These are phyloP conservation scores for Eimeria falciformis DNA, from an alignment of 169 alveolate genomes.

Conservation along the genomic window DNA sequence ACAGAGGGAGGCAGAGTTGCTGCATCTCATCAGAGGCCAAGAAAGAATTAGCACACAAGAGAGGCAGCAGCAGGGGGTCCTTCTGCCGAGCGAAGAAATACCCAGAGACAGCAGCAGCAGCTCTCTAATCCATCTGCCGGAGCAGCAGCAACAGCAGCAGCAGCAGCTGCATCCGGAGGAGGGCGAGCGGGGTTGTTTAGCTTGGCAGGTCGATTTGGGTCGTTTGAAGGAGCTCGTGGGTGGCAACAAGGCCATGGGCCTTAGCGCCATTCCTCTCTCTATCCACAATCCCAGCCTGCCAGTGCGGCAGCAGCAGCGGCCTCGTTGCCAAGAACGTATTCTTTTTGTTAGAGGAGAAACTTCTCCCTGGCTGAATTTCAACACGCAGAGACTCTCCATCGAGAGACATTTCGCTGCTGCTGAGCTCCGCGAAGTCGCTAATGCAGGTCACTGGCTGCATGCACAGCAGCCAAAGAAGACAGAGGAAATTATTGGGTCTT, in stretches of 20 bases:
- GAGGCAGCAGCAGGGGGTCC: background rate
- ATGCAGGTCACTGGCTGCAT: conserved; percentile 53
- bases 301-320: conserved; percentile 4
- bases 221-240: background rate
- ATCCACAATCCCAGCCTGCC: background rate
- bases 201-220: conserved; percentile 5
- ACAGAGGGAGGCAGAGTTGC: background rate
- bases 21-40: conserved; percentile 26
- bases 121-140: background rate
- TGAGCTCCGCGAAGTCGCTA: background rate
- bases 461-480: conserved; percentile 35
- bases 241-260: background rate
- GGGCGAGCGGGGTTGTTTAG: background rate
- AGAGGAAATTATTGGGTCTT: background rate
- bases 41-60: background rate
- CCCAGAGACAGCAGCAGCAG: background rate
- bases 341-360: background rate
- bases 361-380: conserved; percentile 29
- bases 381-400: conserved; percentile 1
- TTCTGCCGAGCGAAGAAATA: background rate
- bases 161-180: background rate
- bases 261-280: conserved; percentile 20
- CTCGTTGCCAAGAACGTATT: background rate
- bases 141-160: background rate
- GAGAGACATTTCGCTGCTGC: conserved; percentile 15